Percentiles rank a stretch among this genome's conserved stretches.
Evolutionary conservation across 805 yeast species (phyloP).

Genomic region (Phaffomyces thermotolerans): DNA sequence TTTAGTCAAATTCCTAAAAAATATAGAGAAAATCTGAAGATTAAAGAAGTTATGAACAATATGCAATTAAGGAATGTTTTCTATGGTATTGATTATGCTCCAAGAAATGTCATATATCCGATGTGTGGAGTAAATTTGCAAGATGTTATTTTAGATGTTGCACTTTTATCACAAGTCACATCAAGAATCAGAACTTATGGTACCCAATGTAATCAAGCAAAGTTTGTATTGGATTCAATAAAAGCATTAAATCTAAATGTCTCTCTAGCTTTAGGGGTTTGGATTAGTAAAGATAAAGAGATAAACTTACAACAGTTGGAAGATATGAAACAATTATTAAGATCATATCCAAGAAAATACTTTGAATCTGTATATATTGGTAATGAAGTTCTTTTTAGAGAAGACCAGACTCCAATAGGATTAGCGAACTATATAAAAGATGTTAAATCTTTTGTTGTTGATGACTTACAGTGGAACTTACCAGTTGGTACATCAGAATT

Average conservation of each 20-base stretch:
- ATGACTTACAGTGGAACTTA: conserved; percentile 29
- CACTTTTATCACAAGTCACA: conserved; percentile 51
- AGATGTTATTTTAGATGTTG: conserved; percentile 50
- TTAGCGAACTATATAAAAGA: conserved; percentile 36
- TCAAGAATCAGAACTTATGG: conserved; percentile 51
- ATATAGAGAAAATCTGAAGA: conserved; percentile 29
- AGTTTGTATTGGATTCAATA: conserved; percentile 46
- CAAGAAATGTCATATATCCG: conserved; percentile 45
- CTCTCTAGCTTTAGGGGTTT: conserved; percentile 54
- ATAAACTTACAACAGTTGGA: conserved; percentile 40
- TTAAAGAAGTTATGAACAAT: conserved; percentile 31
- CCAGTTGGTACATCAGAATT: conserved; percentile 61
- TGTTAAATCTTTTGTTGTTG: conserved; percentile 31
- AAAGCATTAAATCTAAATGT: conserved; percentile 42
- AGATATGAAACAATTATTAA: conserved; percentile 36
- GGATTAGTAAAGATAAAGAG: conserved; percentile 44
- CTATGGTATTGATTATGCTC: conserved; percentile 57
- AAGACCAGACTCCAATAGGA: conserved; percentile 34
- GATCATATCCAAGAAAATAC: conserved; percentile 34
- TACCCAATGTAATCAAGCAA: conserved; percentile 53
- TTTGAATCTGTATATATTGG: conserved; percentile 53
- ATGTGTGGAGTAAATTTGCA: conserved; percentile 41
- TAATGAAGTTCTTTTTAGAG: conserved; percentile 52
- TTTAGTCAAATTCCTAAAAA: conserved; percentile 27
- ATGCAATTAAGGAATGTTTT: conserved; percentile 31